Conservation (phyloP, 1,284 basidiomycete genomes). For the Moesziomyces sp. region DNA sequence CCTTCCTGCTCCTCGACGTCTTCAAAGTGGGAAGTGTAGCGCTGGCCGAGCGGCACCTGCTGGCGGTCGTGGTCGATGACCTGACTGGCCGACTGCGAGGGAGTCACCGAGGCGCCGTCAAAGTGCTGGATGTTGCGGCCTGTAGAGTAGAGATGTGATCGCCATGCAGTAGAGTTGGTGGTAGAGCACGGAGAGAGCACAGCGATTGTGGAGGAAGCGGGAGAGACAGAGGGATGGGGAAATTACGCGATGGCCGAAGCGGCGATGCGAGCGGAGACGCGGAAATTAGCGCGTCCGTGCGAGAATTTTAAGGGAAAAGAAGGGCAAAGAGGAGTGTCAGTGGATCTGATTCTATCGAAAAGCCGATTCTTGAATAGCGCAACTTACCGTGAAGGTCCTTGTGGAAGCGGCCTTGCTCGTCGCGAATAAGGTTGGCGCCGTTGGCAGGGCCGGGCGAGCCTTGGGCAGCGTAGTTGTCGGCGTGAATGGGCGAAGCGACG, state of each 20-base stretch:
- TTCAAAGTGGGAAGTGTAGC: conserved; percentile 53
- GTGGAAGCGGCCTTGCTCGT: conserved; percentile 45
- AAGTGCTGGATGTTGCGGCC: conserved; percentile 45
- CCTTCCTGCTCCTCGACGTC: conserved; percentile 55
- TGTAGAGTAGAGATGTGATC: neutral
- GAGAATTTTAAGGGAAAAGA: neutral
- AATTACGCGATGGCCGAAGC: neutral
- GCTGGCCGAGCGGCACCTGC: conserved; percentile 36
- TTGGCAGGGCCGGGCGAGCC: conserved; percentile 31
- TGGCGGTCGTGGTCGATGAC: conserved; percentile 53
- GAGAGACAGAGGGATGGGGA: conserved; percentile 2
- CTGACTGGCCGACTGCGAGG: conserved; percentile 68
- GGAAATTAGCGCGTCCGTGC: conserved; percentile 1
- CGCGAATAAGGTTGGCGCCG: conserved; percentile 32
- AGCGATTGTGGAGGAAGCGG: conserved; percentile 3
- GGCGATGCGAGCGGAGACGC: conserved; percentile 3
- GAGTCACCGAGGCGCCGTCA: conserved; percentile 66
- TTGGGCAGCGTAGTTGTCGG: conserved; percentile 15
- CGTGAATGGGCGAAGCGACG: conserved; percentile 16
- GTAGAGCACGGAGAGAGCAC: neutral
- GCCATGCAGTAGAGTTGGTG: too few relatives aligned
- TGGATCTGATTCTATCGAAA: neutral
- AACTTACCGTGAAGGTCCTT: conserved; percentile 46
- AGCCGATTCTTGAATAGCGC: too few relatives aligned
- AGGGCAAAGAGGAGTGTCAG: neutral